Evolutionary conservation across 495 filamentous ascomycete species (phyloP).

Genomic region (Penicillium flavigenum): DNA sequence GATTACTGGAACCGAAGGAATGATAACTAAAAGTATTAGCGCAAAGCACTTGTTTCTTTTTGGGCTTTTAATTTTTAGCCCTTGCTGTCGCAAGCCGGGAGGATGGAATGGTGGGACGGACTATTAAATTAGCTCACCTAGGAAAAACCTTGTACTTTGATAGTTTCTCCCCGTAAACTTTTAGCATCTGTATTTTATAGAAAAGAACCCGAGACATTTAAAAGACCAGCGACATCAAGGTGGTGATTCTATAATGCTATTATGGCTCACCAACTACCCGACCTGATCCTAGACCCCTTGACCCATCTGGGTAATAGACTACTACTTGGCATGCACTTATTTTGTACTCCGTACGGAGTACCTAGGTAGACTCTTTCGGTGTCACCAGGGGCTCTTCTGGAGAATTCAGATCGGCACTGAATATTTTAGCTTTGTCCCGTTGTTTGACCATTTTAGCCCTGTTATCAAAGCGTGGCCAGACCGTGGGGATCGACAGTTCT

Average conservation of each 20-base stretch:
- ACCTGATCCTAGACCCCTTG: background rate
- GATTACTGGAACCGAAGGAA: background rate
- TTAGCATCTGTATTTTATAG: background rate
- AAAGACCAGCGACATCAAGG: background rate
- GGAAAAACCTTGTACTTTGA: no score
- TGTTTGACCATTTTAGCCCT: conserved; percentile 7
- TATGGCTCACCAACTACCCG: background rate
- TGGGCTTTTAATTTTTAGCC: background rate
- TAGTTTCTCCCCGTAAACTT: background rate
- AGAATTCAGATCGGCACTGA: background rate
- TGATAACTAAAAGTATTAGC: background rate
- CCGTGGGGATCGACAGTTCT: background rate
- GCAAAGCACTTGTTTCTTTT: background rate
- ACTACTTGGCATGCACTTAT: conserved; percentile 3
- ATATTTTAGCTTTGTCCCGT: conserved; percentile 6
- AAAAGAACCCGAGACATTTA: background rate
- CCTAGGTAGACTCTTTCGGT: background rate
- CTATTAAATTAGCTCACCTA: background rate
- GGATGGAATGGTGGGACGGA: background rate
- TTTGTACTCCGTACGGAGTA: background rate
- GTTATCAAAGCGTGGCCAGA: conserved; percentile 9
- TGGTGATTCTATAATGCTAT: background rate
- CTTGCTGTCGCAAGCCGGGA: conserved; percentile 1
- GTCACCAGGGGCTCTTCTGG: background rate
- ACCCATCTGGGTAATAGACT: background rate